Percentiles rank a stretch among this genome's conserved stretches.
These are phyloP conservation scores for Tillandsia fasciculata DNA, from an alignment of 176 grass and related monocot genomes.

Conservation along the genomic window DNA sequence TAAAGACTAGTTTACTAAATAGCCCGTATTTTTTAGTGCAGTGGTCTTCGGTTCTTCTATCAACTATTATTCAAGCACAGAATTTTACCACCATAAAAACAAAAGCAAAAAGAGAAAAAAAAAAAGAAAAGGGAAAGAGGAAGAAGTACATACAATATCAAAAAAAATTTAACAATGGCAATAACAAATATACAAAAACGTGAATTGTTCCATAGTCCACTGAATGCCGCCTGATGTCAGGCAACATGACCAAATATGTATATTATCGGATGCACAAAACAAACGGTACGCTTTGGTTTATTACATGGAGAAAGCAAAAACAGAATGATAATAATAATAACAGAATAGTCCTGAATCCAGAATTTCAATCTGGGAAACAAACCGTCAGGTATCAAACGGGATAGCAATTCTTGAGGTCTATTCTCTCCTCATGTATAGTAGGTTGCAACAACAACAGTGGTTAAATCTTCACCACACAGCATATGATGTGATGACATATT, in stretches of 20 bases:
- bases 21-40: too few species aligned
- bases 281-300: conserved; percentile 32
- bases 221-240: not conserved
- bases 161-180: too few species aligned
- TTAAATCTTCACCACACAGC: not conserved
- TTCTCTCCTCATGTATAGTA: conserved; percentile 20
- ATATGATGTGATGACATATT: not conserved
- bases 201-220: not conserved
- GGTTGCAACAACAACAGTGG: not conserved
- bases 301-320: conserved; percentile 47
- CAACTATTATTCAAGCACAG: too few species aligned
- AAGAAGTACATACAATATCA: too few species aligned
- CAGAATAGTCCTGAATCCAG: conserved; percentile 20
- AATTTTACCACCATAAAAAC: too few species aligned
- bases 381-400: conserved; percentile 2
- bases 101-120: too few species aligned
- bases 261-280: not conserved
- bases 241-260: not conserved
- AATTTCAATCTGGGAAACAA: conserved; percentile 24
- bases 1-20: too few species aligned
- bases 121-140: too few species aligned
- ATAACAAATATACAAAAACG: too few species aligned
- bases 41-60: too few species aligned
- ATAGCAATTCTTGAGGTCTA: conserved; percentile 26
- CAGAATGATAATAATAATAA: conserved; percentile 32